Percentiles rank a stretch among this genome's conserved stretches.
phyloP scores from a whole-genome alignment of 163 green algal genomes.

The Chlamydomonas reinhardtii region DNA sequence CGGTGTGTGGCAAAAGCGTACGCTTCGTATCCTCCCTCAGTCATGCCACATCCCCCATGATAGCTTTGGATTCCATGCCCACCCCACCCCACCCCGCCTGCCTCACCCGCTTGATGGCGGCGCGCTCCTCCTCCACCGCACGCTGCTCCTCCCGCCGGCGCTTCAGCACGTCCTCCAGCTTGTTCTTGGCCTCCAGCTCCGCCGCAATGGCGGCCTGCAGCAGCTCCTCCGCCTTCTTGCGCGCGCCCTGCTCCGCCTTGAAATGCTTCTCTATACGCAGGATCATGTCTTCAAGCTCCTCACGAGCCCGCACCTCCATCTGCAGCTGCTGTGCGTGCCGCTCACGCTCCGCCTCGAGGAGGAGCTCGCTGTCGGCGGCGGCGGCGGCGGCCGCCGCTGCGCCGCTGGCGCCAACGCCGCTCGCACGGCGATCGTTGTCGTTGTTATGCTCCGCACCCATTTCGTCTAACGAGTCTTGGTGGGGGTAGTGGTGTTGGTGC shows the following conservation, averaged over 20 bases:
- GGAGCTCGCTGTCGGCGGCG: neutral
- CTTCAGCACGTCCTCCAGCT: constrained; percentile 67
- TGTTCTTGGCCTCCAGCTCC: constrained; percentile 64
- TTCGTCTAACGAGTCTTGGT: no score
- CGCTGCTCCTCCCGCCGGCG: constrained; percentile 62
- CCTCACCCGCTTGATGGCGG: constrained; percentile 57
- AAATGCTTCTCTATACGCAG: constrained; percentile 89
- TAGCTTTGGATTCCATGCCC: no score
- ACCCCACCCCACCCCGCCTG: no score
- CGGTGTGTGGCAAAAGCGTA: no score
- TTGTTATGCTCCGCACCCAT: neutral
- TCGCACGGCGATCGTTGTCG: neutral
- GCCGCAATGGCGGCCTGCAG: constrained; percentile 59
- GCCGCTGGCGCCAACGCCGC: neutral
- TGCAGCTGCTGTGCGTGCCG: constrained; percentile 57
- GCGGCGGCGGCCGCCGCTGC: neutral
- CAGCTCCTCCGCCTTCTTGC: constrained; percentile 69
- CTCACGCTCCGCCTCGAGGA: constrained; percentile 61
- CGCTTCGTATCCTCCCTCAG: no score
- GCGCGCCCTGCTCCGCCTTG: constrained; percentile 76
- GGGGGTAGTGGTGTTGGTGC: no score
- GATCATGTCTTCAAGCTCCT: constrained; percentile 91
- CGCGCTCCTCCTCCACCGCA: constrained; percentile 64
- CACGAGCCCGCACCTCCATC: constrained; percentile 58
- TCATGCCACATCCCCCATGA: no score